Base-by-base conservation (phyloP, 371 early-diverging fungal species). In the Lichtheimia ornata region DNA sequence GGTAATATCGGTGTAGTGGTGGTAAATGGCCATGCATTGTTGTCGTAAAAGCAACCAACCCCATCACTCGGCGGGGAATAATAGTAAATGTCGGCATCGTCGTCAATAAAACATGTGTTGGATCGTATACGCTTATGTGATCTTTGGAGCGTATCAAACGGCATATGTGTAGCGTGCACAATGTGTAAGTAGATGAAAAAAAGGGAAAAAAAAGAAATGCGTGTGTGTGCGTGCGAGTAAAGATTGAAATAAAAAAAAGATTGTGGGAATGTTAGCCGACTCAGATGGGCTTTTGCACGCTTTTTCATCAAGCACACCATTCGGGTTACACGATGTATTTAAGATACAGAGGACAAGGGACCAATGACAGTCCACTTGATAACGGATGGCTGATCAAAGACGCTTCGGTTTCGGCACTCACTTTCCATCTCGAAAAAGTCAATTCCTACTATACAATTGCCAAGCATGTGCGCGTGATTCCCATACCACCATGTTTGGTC, bases 41-140 rank as follows among this genome's bases (percentile, higher is more conserved):
- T 45, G 57, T 27, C 3, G 47, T 42, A 15, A 56, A 45, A 45
- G 35, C 35, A 35, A 35, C 35, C 2, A 35, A 35, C 35, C 2
- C 35, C 35, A 35, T 35, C 35, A 11, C 35, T 35, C 9, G 35
- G 35, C 35, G 35, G 35, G 35, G 35, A 35, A 35, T 35, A 35
- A 35, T 35, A 35, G 35, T 9, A 35, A 35, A 35, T 35, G 35
- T 35, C 35, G 35, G 35, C 35, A 35, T 35, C 35, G 11, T 35
- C 35, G 11, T 35, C 35, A 35, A 35, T 35, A 35, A 35, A 35
- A 14, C 30, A 30, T 15, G 50, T 53, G 20, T 52, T 47, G 41
- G 58, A 27, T 52, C 66, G 61, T 18, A 65, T 54, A 25, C 69
- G 62, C 50, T 61, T 69, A 24, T 52, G 51, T n/a, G 43, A 28